Evolutionary conservation across 768 basidiomycete species (phyloP).

Genomic region (Mrakia hoshinonis): DNA sequence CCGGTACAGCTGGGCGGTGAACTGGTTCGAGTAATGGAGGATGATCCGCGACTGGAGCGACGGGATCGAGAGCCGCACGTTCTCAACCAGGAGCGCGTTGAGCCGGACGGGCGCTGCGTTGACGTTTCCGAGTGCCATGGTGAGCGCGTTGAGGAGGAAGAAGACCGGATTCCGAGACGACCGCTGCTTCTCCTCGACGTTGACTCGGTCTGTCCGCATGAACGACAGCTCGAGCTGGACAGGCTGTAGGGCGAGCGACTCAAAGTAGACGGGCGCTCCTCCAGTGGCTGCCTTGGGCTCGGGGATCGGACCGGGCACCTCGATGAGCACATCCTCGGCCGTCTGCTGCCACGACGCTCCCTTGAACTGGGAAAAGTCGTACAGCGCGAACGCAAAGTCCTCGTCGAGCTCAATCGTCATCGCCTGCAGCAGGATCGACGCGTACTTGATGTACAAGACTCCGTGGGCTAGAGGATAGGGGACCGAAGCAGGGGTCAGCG

Average conservation of each 20-base stretch:
- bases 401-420: constrained; percentile 95
- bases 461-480: constrained; percentile 66
- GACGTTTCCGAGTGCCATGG: constrained; percentile 94
- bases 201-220: constrained; percentile 90
- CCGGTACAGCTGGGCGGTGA: constrained; percentile 86
- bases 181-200: constrained; percentile 75
- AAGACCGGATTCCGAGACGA: constrained; percentile 73
- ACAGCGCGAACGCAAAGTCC: constrained; percentile 82
- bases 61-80: constrained; percentile 77
- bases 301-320: constrained; percentile 54
- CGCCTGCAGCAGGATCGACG: constrained; percentile 84
- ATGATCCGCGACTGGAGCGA: constrained; percentile 75
- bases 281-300: constrained; percentile 41
- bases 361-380: constrained; percentile 83
- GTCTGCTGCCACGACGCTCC: constrained; percentile 83
- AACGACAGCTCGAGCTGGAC: constrained; percentile 87
- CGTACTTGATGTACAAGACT: constrained; percentile 95
- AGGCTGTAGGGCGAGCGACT: constrained; percentile 87
- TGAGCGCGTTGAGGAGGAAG: constrained; percentile 83
- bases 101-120: constrained; percentile 90
- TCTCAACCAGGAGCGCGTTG: constrained; percentile 88
- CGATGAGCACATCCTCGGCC: constrained; percentile 63
- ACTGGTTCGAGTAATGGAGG: constrained; percentile 88
- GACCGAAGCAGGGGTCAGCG: constrained; percentile 17
- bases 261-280: constrained; percentile 85